These are phyloP conservation scores for Lyophyllum semitale DNA, from an alignment of 768 basidiomycete species.

Conservation along the genomic window DNA sequence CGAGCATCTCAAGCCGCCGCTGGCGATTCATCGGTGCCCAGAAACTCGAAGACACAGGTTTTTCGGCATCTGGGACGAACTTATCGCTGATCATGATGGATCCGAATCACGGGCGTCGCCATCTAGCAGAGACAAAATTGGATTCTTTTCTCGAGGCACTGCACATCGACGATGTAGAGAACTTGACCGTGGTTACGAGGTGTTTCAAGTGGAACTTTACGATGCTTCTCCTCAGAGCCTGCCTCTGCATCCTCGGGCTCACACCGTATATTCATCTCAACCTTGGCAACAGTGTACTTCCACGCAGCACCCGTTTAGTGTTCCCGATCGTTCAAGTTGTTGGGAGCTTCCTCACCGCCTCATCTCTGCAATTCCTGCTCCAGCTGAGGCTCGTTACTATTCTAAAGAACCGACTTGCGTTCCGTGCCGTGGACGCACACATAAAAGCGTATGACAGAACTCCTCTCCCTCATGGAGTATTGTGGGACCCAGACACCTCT, in stretches of 20 bases:
- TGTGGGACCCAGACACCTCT: not conserved
- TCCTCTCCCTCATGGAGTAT: not conserved
- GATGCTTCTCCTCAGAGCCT: constrained; percentile 3
- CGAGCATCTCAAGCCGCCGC: constrained; percentile 6
- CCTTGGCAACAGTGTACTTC: not conserved
- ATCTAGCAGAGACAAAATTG: constrained; percentile 11
- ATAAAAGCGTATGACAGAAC: not conserved
- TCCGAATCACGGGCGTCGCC: not conserved
- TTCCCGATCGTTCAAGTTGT: constrained; percentile 13
- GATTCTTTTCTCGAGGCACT: constrained; percentile 3
- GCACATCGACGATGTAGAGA: not conserved
- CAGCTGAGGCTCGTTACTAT: constrained; percentile 9
- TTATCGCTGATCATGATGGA: constrained; percentile 16
- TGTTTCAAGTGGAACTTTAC: constrained; percentile 7
- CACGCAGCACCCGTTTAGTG: not conserved
- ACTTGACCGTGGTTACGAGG: not conserved
- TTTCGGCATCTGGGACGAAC: constrained; percentile 8
- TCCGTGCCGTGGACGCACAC: not conserved
- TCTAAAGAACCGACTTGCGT: not conserved
- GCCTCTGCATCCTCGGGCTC: not conserved
- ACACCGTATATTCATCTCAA: constrained; percentile 11
- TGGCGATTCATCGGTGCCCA: constrained; percentile 9
- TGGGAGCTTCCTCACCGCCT: constrained; percentile 12
- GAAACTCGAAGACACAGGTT: constrained; percentile 10
- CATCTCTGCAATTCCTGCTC: constrained; percentile 14